Evolutionary conservation across 2,329 filamentous ascomycete genomes (phyloP).

Genomic region (Claviceps pazoutovae): DNA sequence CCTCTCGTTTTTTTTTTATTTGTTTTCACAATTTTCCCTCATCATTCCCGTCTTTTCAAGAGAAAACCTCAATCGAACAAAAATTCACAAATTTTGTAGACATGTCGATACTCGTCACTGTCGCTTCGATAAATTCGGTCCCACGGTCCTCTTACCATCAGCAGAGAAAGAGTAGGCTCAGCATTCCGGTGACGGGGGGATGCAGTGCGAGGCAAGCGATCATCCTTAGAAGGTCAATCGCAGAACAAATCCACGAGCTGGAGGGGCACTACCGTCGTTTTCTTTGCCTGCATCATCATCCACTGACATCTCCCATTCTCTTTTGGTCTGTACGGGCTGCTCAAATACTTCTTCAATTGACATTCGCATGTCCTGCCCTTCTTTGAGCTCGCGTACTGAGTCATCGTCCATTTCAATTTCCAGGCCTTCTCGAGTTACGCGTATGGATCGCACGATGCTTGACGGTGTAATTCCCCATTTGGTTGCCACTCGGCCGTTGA

Average conservation of each 20-base stretch:
- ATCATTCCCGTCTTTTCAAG: too few relatives aligned
- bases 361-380: slow-evolving; percentile 83
- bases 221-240: slow-evolving; percentile 8
- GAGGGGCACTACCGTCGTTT: slow-evolving; percentile 8
- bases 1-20: neutral
- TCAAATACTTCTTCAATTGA: slow-evolving; percentile 42
- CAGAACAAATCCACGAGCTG: slow-evolving; percentile 7
- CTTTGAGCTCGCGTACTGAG: slow-evolving; percentile 65
- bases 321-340: slow-evolving; percentile 24
- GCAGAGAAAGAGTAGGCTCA: neutral
- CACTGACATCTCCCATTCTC: slow-evolving; percentile 49
- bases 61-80: neutral
- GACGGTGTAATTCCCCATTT: slow-evolving; percentile 72
- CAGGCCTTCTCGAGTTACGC: slow-evolving; percentile 58
- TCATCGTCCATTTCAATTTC: slow-evolving; percentile 86
- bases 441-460: slow-evolving; percentile 57
- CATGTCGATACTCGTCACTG: neutral
- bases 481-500: slow-evolving; percentile 55
- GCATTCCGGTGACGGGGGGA: neutral
- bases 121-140: neutral
- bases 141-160: neutral
- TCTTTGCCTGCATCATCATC: slow-evolving; percentile 27
- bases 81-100: neutral
- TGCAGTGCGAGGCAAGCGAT: neutral
- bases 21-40: neutral